Base-by-base conservation (phyloP, 768 basidiomycete species). In the Chalciporus sphaerocephalus region DNA sequence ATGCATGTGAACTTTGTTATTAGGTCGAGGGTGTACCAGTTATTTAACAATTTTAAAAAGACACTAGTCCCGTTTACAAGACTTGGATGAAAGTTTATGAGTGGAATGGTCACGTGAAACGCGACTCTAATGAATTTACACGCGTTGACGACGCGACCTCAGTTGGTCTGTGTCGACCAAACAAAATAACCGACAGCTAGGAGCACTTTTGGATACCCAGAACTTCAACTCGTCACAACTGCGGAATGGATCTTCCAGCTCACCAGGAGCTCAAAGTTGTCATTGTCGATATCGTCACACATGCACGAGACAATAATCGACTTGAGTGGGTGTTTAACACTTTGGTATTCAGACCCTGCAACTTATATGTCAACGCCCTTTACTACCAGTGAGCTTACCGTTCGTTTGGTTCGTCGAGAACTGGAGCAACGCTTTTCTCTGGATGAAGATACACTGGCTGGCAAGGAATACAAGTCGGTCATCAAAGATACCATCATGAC, bases 361-460 rank as follows among this genome's bases (percentile, higher is more conserved):
- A 10, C 21, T 39, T 22, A 21, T 3, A 16, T 23, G n/a, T 4
- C 15, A 35, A 27, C 52, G 39, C 45, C 40, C 28, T 12, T 39
- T 35, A 45, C 32, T 17, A 54, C 2, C 23, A 64, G 62, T 23
- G 37, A 66, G 46, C 46, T 69, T 21, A 83, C 82, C 2, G 70
- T 70, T 13, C 74, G 76, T 18, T 66, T 73, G 11, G 68, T 85
- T 20, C 75, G 83, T 11, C 59, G 65, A 44, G 55, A 68, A n/a
- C 42, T 85, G 1, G 83, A 83, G 61, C 53, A 65, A 20, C 52
- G 68, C 18, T 67, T 81, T 35, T 46, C 53, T 4, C 59, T 85
- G n/a, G 67, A 70, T 8, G 51, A 63, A 5, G 78, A 75, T 0
- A 56, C 65, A 2, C 60, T 85, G 32, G 71, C 74, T 22, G 54